Evolutionary conservation across 2,329 filamentous ascomycete genomes (phyloP).

Genomic region (Venturia asperata): DNA sequence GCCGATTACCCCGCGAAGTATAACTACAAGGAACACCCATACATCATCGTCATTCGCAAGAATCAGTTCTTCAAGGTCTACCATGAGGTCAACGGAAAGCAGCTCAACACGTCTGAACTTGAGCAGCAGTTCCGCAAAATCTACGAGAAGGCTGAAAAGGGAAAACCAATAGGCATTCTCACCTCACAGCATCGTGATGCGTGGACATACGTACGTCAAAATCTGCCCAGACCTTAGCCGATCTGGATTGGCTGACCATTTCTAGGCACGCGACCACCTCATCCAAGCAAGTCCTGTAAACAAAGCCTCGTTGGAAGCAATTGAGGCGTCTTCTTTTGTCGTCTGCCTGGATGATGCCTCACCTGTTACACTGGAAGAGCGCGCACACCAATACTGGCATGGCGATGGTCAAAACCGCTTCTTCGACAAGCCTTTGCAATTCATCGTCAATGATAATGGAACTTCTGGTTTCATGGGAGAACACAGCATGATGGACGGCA

Average conservation of each 20-base stretch:
- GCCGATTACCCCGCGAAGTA: slow-evolving; percentile 81
- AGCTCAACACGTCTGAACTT: slow-evolving; percentile 82
- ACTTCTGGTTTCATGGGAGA: slow-evolving; percentile 97
- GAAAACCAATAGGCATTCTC: slow-evolving; percentile 70
- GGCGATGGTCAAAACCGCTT: slow-evolving; percentile 92
- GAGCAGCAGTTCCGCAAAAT: slow-evolving; percentile 82
- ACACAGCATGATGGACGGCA: slow-evolving; percentile 99
- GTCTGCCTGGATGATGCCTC: slow-evolving; percentile 88
- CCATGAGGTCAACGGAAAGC: slow-evolving; percentile 72
- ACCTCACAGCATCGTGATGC: slow-evolving; percentile 90
- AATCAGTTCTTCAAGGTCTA: slow-evolving; percentile 95
- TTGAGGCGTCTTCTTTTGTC: slow-evolving; percentile 84
- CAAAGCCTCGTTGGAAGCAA: slow-evolving; percentile 65
- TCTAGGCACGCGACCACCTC: slow-evolving; percentile 58
- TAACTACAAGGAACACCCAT: slow-evolving; percentile 64
- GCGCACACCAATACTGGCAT: slow-evolving; percentile 95
- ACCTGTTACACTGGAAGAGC: slow-evolving; percentile 90
- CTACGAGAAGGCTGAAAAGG: slow-evolving; percentile 68
- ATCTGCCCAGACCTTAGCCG: slow-evolving; percentile 18
- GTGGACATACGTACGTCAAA: slow-evolving; percentile 63
- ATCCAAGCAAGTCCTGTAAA: slow-evolving; percentile 73
- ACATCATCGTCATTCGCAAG: slow-evolving; percentile 86
- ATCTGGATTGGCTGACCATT: slow-evolving; percentile 11
- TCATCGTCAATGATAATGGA: slow-evolving; percentile 97
- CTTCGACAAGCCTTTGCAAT: slow-evolving; percentile 97